A percentile compares a stretch with the other conserved stretches of the same genome.
Evolutionary conservation across 345 rosid genomes (phyloP).

Genomic region (Rhizophora mangle): DNA sequence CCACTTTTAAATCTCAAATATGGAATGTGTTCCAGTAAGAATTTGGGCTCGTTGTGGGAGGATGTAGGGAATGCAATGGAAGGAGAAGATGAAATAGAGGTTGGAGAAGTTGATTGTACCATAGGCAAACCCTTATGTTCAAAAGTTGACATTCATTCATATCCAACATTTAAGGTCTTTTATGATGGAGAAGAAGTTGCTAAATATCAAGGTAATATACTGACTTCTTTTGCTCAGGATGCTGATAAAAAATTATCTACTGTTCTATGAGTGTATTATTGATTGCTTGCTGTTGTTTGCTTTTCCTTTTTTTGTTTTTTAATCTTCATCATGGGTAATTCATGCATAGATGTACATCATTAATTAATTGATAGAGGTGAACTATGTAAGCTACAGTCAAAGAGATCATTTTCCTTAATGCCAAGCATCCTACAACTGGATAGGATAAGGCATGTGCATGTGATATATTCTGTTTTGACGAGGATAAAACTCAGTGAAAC

Average conservation of each 20-base stretch:
- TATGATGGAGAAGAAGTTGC: conserved; percentile 89
- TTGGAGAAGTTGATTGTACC: conserved; percentile 92
- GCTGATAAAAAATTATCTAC: neutral
- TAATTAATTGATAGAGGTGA: neutral
- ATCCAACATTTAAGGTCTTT: conserved; percentile 90
- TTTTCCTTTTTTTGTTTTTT: too few species aligned
- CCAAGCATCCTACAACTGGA: too few species aligned
- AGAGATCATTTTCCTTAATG: too few species aligned
- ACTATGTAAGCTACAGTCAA: too few species aligned
- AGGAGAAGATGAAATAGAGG: conserved; percentile 89
- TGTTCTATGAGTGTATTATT: neutral
- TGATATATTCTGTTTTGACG: neutral
- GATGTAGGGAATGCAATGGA: conserved; percentile 86
- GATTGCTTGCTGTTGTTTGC: neutral
- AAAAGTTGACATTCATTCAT: conserved; percentile 84
- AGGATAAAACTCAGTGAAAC: neutral
- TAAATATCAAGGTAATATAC: conserved; percentile 71
- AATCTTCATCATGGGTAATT: neutral
- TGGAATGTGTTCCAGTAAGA: conserved; percentile 57
- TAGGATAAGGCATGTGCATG: neutral
- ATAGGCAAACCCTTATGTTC: conserved; percentile 70
- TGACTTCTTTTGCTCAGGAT: neutral
- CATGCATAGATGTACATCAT: neutral
- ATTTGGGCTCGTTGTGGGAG: conserved; percentile 88
- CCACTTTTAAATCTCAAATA: conserved; percentile 13